Conservation (phyloP, 495 filamentous ascomycete species). For the Penicillium cataractarum region DNA sequence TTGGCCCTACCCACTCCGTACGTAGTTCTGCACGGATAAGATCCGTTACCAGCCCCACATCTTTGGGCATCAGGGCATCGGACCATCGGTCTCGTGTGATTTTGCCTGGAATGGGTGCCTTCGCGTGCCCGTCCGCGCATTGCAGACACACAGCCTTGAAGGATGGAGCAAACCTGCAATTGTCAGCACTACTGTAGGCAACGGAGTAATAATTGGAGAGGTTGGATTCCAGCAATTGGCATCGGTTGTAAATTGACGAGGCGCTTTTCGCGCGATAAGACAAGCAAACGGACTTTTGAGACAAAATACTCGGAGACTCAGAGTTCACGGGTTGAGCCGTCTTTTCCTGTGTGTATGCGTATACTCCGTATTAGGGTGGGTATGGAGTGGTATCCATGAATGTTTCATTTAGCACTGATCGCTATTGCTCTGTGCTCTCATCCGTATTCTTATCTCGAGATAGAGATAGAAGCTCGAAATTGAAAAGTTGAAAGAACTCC, state of each 20-base stretch:
- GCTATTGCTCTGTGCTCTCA: too few relatives aligned
- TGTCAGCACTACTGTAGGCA: conserved; percentile 6
- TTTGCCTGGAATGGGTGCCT: conserved; percentile 11
- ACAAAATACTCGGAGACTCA: background rate
- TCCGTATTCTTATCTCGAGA: too few relatives aligned
- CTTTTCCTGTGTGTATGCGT: background rate
- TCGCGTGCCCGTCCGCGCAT: conserved; percentile 8
- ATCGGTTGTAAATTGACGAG: conserved; percentile 1
- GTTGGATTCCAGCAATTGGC: background rate
- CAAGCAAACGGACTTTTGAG: conserved; percentile 8
- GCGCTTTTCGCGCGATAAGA: conserved; percentile 4
- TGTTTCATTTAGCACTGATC: background rate
- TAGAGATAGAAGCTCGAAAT: too few relatives aligned
- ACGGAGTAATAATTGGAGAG: background rate
- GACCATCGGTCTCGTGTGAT: conserved; percentile 24
- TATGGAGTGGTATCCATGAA: background rate
- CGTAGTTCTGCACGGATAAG: conserved; percentile 10
- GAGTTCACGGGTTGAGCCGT: conserved; percentile 8
- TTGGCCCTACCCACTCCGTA: background rate
- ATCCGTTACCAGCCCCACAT: conserved; percentile 16
- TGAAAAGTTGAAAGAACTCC: background rate
- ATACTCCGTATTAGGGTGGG: too few relatives aligned
- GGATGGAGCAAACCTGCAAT: conserved; percentile 15
- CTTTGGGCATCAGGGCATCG: conserved; percentile 20
- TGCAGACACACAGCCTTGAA: background rate